Evolutionary conservation across 495 filamentous ascomycete species (phyloP).

Genomic region (Penicillium daleae): DNA sequence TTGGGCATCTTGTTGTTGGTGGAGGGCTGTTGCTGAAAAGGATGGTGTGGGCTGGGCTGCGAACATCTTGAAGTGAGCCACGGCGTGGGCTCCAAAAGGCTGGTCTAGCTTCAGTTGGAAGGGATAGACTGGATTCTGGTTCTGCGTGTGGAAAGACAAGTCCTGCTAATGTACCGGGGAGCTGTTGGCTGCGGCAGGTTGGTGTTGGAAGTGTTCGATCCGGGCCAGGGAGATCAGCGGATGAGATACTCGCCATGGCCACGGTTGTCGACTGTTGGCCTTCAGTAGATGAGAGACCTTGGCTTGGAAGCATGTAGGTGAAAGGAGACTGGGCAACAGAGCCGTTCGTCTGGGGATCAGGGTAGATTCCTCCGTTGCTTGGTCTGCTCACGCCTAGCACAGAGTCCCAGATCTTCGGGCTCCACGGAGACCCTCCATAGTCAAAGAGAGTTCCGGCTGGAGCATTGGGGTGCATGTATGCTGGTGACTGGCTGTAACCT

Average conservation of each 20-base stretch:
- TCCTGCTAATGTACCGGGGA: slow-evolving; percentile 15
- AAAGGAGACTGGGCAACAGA: slow-evolving; percentile 33
- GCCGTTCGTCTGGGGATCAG: slow-evolving; percentile 31
- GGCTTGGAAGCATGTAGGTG: slow-evolving; percentile 36
- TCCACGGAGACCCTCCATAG: slow-evolving; percentile 33
- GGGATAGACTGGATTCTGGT: slow-evolving; percentile 1
- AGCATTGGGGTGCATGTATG: slow-evolving; percentile 36
- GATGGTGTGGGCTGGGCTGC: slow-evolving; percentile 13
- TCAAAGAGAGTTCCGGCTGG: slow-evolving; percentile 32
- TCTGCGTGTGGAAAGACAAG: slow-evolving; percentile 10
- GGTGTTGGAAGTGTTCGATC: slow-evolving; percentile 46
- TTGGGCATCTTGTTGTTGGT: slow-evolving; percentile 25
- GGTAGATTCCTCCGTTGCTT: slow-evolving; percentile 29
- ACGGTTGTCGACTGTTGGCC: slow-evolving; percentile 23
- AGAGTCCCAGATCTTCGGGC: slow-evolving; percentile 32
- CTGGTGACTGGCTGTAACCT: slow-evolving; percentile 33
- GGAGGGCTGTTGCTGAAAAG: slow-evolving; percentile 25
- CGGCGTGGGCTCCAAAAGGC: slow-evolving; percentile 23
- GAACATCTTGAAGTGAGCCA: background rate
- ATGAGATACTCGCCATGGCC: slow-evolving; percentile 25
- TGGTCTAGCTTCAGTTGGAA: slow-evolving; percentile 17
- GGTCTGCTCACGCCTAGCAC: slow-evolving; percentile 23
- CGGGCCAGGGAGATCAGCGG: slow-evolving; percentile 28
- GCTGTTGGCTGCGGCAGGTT: slow-evolving; percentile 28
- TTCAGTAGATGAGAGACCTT: slow-evolving; percentile 26